These are phyloP conservation scores for Penicillium waksmanii DNA, from an alignment of 495 filamentous ascomycete genomes.

Conservation along the genomic window DNA sequence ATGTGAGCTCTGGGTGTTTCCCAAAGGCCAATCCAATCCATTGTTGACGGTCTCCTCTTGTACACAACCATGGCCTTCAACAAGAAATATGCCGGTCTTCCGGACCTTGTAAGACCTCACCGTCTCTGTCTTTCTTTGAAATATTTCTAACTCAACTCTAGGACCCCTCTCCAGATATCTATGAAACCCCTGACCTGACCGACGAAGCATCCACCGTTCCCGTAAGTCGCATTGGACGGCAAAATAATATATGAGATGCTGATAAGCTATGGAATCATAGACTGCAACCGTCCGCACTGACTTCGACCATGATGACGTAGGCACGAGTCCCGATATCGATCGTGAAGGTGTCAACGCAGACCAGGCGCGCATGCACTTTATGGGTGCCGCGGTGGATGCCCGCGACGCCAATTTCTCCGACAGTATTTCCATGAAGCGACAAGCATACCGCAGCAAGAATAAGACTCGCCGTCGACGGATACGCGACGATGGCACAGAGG, in stretches of 20 bases:
- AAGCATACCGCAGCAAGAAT: conserved; percentile 75
- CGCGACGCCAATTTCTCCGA: conserved; percentile 81
- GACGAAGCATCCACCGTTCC: conserved; percentile 85
- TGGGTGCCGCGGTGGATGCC: conserved; percentile 73
- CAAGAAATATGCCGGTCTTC: conserved; percentile 81
- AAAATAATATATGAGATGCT: not conserved
- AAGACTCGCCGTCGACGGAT: conserved; percentile 55
- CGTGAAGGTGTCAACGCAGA: conserved; percentile 72
- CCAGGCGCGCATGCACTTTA: conserved; percentile 78
- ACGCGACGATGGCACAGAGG: conserved; percentile 54
- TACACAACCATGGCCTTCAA: conserved; percentile 49
- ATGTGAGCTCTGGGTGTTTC: conserved; percentile 8
- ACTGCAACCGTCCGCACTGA: conserved; percentile 66
- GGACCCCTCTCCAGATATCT: conserved; percentile 91
- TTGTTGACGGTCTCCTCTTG: conserved; percentile 22
- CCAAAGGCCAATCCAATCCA: conserved; percentile 8
- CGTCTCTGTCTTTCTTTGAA: not conserved
- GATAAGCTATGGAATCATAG: conserved; percentile 34
- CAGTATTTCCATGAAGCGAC: conserved; percentile 73
- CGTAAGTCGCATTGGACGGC: conserved; percentile 46
- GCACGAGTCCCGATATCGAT: conserved; percentile 67
- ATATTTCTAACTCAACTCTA: conserved; percentile 36
- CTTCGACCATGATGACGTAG: conserved; percentile 61
- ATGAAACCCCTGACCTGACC: conserved; percentile 89
- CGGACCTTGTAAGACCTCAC: conserved; percentile 70